Evolutionary conservation across 768 basidiomycete genomes (phyloP).

Genomic region (Tulasnella sp.): DNA sequence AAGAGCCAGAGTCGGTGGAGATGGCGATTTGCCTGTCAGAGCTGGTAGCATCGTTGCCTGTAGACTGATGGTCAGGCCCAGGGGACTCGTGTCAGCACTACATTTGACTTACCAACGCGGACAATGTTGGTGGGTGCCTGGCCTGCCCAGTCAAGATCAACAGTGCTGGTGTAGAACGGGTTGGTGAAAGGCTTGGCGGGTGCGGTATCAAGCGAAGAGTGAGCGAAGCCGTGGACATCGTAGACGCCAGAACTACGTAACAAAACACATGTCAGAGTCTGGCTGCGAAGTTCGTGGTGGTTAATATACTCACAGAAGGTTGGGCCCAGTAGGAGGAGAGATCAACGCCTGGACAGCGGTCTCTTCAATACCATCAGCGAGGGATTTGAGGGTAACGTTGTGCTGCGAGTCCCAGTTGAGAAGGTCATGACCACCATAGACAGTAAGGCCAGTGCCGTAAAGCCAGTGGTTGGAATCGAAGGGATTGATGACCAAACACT

Average conservation of each 20-base stretch:
- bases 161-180: conserved; percentile 29
- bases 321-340: conserved; percentile 49
- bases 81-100: conserved; percentile 41
- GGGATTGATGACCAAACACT: conserved; percentile 47
- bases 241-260: background rate
- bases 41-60: conserved; percentile 12
- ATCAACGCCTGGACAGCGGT: conserved; percentile 46
- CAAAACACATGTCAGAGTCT: background rate
- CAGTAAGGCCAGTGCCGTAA: conserved; percentile 55
- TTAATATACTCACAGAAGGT: conserved; percentile 42
- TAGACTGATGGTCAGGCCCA: conserved; percentile 1
- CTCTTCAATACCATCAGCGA: conserved; percentile 58
- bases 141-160: conserved; percentile 45
- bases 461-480: conserved; percentile 60
- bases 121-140: conserved; percentile 39
- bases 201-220: conserved; percentile 32
- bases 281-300: too few relatives aligned
- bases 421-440: conserved; percentile 49
- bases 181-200: conserved; percentile 33
- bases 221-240: conserved; percentile 34
- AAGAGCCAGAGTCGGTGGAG: conserved; percentile 42
- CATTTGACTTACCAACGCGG: conserved; percentile 22
- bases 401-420: conserved; percentile 47
- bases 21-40: conserved; percentile 47
- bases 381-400: conserved; percentile 46